Evolutionary conservation across 208 protist genomes (phyloP), one percentile per base, ranked within the genome.

Genomic region (Leishmania guyanensis): DNA sequence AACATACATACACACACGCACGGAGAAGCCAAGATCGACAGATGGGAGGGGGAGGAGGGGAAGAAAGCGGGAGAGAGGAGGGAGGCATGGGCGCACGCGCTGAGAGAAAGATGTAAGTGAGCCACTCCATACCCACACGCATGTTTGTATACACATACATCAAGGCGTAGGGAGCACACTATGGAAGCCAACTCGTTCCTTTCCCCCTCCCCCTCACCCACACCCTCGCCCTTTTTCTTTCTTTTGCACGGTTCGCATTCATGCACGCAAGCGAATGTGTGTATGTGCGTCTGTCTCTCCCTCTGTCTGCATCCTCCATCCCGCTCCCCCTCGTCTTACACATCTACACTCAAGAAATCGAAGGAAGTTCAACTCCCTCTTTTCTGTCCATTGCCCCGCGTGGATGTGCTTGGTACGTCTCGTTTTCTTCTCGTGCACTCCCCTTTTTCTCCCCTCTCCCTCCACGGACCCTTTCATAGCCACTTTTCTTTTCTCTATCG

Each of bases 121-220:
- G 43, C 17, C 17, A 33, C 73, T 62, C 43, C 54, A 66, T 26
- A 39, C 33, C 29, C 29, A 68, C 64, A 74, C n/a, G 22, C 69
- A 56, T 79, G 39, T 56, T 39, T 58, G 51, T 79, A 71, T 72
- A 72, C 36, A 71, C 71, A 50, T 71, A 79, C 33, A 79, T 79
- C 51, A 54, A 66, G 29, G 43, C 29, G n/a, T 78, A 66, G 26
- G 62, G 62, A 12, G 29, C 10, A 36, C 22, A 66, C 22, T n/a
- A 17, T n/a, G 29, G 62, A 66, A 66, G 62, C 10, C 62, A 66
- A n/a, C 29, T n/a, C 62, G 43, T 46, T 46, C 43, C 43, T 46
- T 46, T 46, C 43, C 43, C 43, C 29, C 62, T 62, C 56, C 62
- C 20, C 62, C 29, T 39, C 62, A 33, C 54, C 5, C 54, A 58